Conservation (phyloP, 148 eudicot species). For the Chenopodium suecicum region DNA sequence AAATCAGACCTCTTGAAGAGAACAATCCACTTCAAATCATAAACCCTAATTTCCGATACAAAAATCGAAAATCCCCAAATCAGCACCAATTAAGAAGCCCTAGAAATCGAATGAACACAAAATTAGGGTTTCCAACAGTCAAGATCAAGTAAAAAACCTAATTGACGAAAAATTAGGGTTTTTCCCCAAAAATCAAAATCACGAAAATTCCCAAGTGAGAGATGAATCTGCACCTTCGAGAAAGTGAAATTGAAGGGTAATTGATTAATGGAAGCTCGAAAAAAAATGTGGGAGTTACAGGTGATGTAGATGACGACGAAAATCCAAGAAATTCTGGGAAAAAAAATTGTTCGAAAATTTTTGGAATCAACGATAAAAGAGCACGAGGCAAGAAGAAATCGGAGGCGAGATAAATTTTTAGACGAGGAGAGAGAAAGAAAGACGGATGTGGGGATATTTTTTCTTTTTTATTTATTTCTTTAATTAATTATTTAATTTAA, state of each 20-base stretch:
- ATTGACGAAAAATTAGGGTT: constrained; percentile 7
- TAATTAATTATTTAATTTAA: too few relatives aligned
- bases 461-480: constrained; percentile 14
- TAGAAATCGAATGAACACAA: background rate
- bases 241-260: background rate
- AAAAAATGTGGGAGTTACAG: constrained; percentile 1
- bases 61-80: constrained; percentile 6
- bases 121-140: constrained; percentile 29
- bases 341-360: too few relatives aligned
- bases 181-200: background rate
- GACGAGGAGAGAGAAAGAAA: constrained; percentile 5
- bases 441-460: background rate
- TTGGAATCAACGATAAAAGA: constrained; percentile 14
- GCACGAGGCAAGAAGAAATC: constrained; percentile 11
- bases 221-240: constrained; percentile 11
- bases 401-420: background rate
- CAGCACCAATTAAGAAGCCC: constrained; percentile 11
- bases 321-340: background rate
- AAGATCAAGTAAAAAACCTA: constrained; percentile 16
- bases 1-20: constrained; percentile 4
- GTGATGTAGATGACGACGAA: background rate
- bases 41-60: constrained; percentile 28
- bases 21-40: constrained; percentile 5
- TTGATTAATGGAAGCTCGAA: background rate
- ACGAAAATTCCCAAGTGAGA: constrained; percentile 11